These are phyloP conservation scores for Dipteronia dyeriana DNA, from an alignment of 345 rosid genomes.

Conservation along the genomic window DNA sequence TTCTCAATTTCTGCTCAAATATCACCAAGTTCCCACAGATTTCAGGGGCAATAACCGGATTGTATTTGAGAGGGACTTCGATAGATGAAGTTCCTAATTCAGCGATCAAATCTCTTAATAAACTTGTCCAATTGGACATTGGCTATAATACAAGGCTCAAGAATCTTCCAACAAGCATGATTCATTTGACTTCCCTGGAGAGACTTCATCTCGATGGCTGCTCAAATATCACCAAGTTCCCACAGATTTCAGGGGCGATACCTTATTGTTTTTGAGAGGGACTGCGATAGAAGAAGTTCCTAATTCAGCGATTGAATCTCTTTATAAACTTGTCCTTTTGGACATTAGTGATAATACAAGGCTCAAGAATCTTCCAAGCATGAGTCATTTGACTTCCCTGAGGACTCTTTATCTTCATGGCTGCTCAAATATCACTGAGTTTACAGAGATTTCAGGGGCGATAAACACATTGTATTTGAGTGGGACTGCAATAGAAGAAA, in stretches of 20 bases:
- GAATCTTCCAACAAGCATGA: conserved; percentile 1
- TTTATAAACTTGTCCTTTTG: too few species aligned
- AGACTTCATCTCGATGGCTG: background rate
- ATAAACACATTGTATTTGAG: too few species aligned
- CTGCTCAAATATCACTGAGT: too few species aligned
- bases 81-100: background rate
- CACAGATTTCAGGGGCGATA: background rate
- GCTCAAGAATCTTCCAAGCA: too few species aligned
- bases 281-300: too few species aligned
- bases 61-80: background rate
- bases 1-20: background rate
- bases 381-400: too few species aligned
- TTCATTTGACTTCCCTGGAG: background rate
- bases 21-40: conserved; percentile 7
- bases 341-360: too few species aligned
- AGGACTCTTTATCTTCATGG: too few species aligned
- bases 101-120: background rate
- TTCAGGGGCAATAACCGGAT: background rate
- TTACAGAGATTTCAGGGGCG: too few species aligned
- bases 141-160: background rate
- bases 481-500: too few species aligned
- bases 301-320: too few species aligned
- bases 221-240: conserved; percentile 9
- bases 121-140: background rate
- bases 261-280: too few species aligned